Evolutionary conservation across 345 rosid genomes (phyloP).

Genomic region (Streptanthus diversifolius): DNA sequence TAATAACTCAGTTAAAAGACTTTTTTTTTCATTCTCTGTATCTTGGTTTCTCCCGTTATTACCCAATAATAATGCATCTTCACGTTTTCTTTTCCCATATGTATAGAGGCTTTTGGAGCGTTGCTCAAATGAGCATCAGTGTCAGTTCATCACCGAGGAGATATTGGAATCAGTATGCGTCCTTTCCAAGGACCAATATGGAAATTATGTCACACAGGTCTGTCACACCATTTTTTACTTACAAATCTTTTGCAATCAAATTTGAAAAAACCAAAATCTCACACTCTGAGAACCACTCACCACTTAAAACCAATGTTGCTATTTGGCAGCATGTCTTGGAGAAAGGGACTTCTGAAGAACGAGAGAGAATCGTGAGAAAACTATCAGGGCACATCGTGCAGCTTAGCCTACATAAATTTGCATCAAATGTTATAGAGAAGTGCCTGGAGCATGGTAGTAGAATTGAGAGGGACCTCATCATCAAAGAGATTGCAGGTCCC

Average conservation of each 20-base stretch:
- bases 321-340: conserved; percentile 58
- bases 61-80: background rate
- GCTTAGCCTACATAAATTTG: conserved; percentile 70
- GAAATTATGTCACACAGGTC: conserved; percentile 75
- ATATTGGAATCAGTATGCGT: conserved; percentile 52
- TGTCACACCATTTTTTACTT: conserved; percentile 4
- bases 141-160: conserved; percentile 56
- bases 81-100: conserved; percentile 6
- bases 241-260: background rate
- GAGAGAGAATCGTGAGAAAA: conserved; percentile 52
- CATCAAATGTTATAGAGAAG: conserved; percentile 70
- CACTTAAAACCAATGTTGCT: background rate
- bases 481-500: conserved; percentile 53
- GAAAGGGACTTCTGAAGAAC: conserved; percentile 53
- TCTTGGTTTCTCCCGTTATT: conserved; percentile 14
- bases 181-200: conserved; percentile 76
- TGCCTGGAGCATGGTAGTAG: conserved; percentile 56
- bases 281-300: background rate
- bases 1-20: background rate
- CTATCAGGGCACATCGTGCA: conserved; percentile 53
- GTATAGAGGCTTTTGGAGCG: conserved; percentile 65
- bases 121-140: conserved; percentile 50
- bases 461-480: conserved; percentile 49
- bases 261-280: background rate
- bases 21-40: background rate